phyloP scores from a whole-genome alignment of 257 asterid species.

The Nicotiana knightiana region DNA sequence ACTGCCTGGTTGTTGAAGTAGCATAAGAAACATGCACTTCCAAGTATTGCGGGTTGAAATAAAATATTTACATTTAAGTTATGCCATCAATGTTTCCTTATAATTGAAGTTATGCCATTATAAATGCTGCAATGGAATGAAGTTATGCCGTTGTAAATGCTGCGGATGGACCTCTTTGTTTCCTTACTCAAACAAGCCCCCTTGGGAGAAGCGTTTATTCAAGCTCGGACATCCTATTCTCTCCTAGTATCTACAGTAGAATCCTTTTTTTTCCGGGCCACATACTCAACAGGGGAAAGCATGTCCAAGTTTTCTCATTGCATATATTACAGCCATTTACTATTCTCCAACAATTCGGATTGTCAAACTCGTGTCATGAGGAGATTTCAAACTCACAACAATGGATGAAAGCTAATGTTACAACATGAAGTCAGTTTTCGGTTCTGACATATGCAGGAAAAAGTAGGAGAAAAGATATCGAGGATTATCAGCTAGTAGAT shows the following conservation, averaged over 20 bases:
- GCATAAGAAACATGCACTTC: background rate
- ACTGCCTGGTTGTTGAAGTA: background rate
- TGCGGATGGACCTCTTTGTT: background rate
- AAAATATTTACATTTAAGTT: background rate
- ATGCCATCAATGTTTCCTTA: background rate
- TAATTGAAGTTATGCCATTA: background rate
- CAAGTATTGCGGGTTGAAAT: background rate
- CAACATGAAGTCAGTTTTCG: background rate
- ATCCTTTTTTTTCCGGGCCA: background rate
- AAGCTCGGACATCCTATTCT: background rate
- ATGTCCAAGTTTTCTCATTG: background rate
- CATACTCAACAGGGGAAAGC: constrained; percentile 2
- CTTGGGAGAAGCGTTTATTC: background rate
- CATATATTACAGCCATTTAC: background rate
- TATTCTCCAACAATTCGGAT: background rate
- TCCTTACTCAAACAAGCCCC: background rate
- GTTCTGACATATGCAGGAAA: background rate
- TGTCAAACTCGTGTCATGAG: background rate
- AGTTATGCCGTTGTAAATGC: background rate
- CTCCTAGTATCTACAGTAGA: background rate
- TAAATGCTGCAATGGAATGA: background rate
- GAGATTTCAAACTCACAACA: background rate
- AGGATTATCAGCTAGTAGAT: background rate
- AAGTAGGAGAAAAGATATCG: background rate
- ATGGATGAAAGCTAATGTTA: background rate